phyloP scores from a whole-genome alignment of 805 yeast genomes.

The Spencermartinsiella europaea region DNA sequence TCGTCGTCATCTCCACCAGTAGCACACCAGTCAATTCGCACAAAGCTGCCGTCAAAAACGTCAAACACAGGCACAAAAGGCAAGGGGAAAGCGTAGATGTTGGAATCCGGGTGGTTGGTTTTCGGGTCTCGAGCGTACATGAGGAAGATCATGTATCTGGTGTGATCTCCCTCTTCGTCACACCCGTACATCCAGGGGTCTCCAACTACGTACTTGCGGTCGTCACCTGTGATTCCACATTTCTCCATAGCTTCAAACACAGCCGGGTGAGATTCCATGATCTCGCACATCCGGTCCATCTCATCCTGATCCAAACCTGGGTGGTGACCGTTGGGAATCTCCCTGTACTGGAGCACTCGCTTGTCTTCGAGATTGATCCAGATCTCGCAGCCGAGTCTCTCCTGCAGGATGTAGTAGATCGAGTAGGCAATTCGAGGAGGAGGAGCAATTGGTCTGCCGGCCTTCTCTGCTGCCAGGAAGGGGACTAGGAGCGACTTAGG shows the following conservation, averaged over 20 bases:
- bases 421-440: constrained; percentile 64
- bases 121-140: constrained; percentile 68
- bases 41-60: constrained; percentile 51
- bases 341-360: constrained; percentile 53
- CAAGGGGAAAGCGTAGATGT: constrained; percentile 56
- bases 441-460: constrained; percentile 44
- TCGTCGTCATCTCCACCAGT: constrained; percentile 57
- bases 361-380: constrained; percentile 60
- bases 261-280: constrained; percentile 47
- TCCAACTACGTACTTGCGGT: constrained; percentile 40
- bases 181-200: constrained; percentile 90
- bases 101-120: constrained; percentile 36
- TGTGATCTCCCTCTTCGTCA: constrained; percentile 44
- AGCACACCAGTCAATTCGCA: constrained; percentile 72
- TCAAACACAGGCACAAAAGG: constrained; percentile 75
- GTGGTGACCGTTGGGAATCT: constrained; percentile 54
- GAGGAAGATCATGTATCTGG: constrained; percentile 56
- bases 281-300: constrained; percentile 47
- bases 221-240: constrained; percentile 38
- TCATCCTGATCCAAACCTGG: constrained; percentile 74
- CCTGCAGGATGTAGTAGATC: constrained; percentile 55
- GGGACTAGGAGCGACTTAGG: constrained; percentile 68
- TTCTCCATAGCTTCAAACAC: constrained; percentile 63
- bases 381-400: constrained; percentile 56
- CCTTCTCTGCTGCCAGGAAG: constrained; percentile 61